These are phyloP conservation scores for Forsythia suspensa DNA, from an alignment of 257 asterid species.

Conservation along the genomic window DNA sequence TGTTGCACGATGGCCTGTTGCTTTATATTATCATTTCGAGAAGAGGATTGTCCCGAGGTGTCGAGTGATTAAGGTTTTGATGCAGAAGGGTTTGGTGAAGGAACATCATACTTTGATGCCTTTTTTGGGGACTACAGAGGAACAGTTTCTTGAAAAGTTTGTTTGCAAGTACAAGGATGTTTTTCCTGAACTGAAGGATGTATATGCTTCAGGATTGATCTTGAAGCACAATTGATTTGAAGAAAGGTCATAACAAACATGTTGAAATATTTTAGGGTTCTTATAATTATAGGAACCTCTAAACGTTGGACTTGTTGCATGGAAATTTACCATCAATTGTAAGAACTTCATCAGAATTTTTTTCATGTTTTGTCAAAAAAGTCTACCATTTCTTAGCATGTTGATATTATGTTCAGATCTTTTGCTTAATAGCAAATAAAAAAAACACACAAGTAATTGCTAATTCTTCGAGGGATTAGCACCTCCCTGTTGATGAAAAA, in stretches of 20 bases:
- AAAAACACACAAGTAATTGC: too few species aligned
- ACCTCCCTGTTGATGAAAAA: too few species aligned
- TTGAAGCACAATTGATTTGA: neutral
- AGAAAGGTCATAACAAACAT: too few species aligned
- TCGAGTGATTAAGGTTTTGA: neutral
- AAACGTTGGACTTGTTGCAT: neutral
- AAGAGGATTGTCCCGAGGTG: slow-evolving; percentile 20
- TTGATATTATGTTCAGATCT: too few species aligned
- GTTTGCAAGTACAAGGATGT: neutral
- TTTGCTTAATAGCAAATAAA: too few species aligned
- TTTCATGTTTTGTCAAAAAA: too few species aligned
- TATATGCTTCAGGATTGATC: neutral
- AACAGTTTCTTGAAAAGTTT: slow-evolving; percentile 4
- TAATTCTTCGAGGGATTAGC: too few species aligned
- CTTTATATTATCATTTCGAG: slow-evolving; percentile 1
- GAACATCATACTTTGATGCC: neutral
- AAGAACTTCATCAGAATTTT: too few species aligned
- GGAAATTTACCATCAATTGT: neutral
- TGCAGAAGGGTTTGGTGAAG: neutral
- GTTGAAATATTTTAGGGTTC: too few species aligned
- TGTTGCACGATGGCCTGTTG: slow-evolving; percentile 4
- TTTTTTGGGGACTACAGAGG: neutral
- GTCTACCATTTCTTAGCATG: neutral
- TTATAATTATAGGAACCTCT: too few species aligned
- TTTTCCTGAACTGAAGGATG: neutral